phyloP scores from a whole-genome alignment of 306 rosid genomes.

The Cucumis melo region DNA sequence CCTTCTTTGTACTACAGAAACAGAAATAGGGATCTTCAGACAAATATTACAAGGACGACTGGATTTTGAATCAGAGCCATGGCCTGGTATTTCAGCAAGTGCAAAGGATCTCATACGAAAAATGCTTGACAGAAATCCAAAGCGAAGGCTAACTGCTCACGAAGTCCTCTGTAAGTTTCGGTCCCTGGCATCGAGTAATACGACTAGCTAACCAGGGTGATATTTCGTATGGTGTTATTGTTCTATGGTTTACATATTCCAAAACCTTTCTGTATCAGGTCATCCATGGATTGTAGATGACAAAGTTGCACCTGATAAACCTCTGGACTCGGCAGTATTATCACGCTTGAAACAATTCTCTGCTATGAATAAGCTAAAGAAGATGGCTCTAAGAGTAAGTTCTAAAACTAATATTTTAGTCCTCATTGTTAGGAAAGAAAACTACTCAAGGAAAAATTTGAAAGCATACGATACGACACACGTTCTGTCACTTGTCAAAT shows the following conservation, averaged over 20 bases:
- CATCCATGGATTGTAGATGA: conserved; percentile 42
- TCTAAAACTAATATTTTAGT: background rate
- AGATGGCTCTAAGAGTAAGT: conserved; percentile 30
- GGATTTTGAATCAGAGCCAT: conserved; percentile 30
- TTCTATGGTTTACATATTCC: background rate
- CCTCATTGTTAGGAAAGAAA: background rate
- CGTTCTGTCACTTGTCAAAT: background rate
- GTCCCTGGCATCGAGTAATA: background rate
- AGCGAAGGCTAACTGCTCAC: conserved; percentile 28
- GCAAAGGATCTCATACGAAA: conserved; percentile 32
- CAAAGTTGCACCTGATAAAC: conserved; percentile 30
- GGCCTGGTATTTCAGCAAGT: conserved; percentile 30
- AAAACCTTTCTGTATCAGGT: conserved; percentile 11
- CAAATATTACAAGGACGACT: conserved; percentile 34
- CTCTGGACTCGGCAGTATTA: conserved; percentile 33
- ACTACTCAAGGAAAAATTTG: background rate
- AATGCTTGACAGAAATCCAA: conserved; percentile 39
- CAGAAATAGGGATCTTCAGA: conserved; percentile 36
- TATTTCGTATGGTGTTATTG: background rate
- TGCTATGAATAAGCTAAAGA: conserved; percentile 40
- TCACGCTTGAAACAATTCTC: conserved; percentile 36
- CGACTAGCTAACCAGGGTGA: background rate
- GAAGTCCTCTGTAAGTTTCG: conserved; percentile 27
- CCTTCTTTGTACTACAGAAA: conserved; percentile 17
- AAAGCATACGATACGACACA: background rate